A percentile compares a stretch with the other conserved stretches of the same genome.
Evolutionary conservation across 164 flowering plant genomes (phyloP).

Genomic region (Houttuynia cordata): DNA sequence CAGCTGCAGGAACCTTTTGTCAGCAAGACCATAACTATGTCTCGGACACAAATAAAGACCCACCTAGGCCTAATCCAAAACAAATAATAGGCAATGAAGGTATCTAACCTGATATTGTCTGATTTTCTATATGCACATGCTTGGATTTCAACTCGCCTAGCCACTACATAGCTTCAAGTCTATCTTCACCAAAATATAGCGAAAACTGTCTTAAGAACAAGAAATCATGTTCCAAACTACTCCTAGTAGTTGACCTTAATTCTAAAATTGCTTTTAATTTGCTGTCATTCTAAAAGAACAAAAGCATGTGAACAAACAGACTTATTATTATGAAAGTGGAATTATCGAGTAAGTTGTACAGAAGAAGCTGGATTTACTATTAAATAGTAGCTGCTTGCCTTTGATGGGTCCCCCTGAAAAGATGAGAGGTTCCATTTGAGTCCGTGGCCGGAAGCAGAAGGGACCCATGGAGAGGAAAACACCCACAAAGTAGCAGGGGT

Average conservation of each 20-base stretch:
- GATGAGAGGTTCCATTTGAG: not conserved
- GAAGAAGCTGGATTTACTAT: too few species aligned
- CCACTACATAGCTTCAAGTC: too few species aligned
- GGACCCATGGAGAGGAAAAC: not conserved
- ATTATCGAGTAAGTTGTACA: too few species aligned
- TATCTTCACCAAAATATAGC: too few species aligned
- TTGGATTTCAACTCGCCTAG: too few species aligned
- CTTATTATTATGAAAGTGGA: too few species aligned
- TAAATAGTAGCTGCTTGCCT: not conserved
- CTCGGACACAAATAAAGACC: conserved; percentile 24
- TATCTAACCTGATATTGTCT: not conserved
- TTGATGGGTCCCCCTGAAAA: not conserved
- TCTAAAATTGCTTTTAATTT: too few species aligned
- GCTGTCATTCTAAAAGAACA: too few species aligned
- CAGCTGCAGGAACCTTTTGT: conserved; percentile 14
- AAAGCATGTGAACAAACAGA: too few species aligned
- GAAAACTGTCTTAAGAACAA: too few species aligned
- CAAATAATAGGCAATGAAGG: not conserved
- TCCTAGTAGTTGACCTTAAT: too few species aligned
- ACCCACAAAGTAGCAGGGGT: not conserved
- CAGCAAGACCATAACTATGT: conserved; percentile 37
- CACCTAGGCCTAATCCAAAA: conserved; percentile 11
- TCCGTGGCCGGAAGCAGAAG: not conserved
- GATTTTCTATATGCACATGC: not conserved
- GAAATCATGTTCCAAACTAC: too few species aligned